phyloP scores from a whole-genome alignment of 768 basidiomycete genomes.

The Tremella yokohamensis region DNA sequence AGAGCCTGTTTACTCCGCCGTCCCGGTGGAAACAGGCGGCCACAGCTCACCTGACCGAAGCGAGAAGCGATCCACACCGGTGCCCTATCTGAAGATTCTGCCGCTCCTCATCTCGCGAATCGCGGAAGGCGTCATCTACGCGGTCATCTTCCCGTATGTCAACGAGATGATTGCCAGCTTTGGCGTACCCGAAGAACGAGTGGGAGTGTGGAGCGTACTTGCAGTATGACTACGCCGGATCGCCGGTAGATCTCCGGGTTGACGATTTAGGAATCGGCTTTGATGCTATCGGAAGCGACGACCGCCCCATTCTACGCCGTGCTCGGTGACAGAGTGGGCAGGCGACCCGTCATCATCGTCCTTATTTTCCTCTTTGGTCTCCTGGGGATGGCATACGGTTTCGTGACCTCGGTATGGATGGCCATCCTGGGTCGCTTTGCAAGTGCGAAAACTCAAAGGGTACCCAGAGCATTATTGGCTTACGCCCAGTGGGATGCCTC shows the following conservation, averaged over 20 bases:
- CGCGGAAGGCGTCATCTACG: conserved; percentile 34
- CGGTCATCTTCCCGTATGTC: conserved; percentile 41
- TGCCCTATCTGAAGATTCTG: conserved; percentile 28
- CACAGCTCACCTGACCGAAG: no score
- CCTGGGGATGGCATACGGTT: conserved; percentile 27
- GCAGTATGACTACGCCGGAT: conserved; percentile 22
- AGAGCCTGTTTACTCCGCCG: no score
- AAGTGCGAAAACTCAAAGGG: conserved; percentile 16
- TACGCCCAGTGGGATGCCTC: conserved; percentile 28
- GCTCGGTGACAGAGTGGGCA: conserved; percentile 28
- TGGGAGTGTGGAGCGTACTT: conserved; percentile 35
- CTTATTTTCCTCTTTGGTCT: conserved; percentile 28
- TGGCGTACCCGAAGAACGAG: conserved; percentile 33
- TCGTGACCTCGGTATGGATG: conserved; percentile 22
- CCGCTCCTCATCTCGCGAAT: conserved; percentile 27
- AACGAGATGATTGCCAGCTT: conserved; percentile 38
- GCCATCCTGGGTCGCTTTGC: conserved; percentile 23
- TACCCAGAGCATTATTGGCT: background rate
- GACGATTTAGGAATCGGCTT: conserved; percentile 26
- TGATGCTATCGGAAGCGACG: conserved; percentile 32
- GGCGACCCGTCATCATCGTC: conserved; percentile 29
- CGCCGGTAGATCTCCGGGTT: background rate
- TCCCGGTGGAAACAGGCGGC: no score
- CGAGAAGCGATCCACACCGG: conserved; percentile 11
- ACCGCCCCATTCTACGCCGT: conserved; percentile 33